phyloP scores from a whole-genome alignment of 2,329 filamentous ascomycete species.

The Neonectria punicea region DNA sequence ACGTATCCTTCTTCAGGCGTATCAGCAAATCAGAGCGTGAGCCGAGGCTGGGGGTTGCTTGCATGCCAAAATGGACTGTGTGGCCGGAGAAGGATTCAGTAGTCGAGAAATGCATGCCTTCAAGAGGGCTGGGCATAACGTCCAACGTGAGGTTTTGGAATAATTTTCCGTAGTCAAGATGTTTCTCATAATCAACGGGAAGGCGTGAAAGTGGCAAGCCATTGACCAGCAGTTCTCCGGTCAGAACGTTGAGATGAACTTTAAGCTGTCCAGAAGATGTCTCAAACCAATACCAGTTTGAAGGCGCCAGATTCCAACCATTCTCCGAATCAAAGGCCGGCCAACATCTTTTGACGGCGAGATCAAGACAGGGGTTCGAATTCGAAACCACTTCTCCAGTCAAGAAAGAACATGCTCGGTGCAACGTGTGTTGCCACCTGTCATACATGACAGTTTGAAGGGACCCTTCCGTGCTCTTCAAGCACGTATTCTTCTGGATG shows the following conservation, averaged over 20 bases:
- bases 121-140: conserved; percentile 28
- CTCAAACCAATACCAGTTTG: conserved; percentile 21
- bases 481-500: no score
- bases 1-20: conserved; percentile 28
- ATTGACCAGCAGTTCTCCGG: conserved; percentile 26
- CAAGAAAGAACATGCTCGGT: conserved; percentile 10
- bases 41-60: no score
- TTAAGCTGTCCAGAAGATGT: neutral
- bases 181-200: no score
- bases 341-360: conserved; percentile 29
- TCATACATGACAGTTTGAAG: conserved; percentile 11
- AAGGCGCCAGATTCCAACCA: conserved; percentile 10
- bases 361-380: no score
- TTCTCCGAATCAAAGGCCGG: conserved; percentile 9
- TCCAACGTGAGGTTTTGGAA: conserved; percentile 15
- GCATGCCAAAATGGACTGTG: conserved; percentile 42
- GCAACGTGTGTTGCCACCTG: conserved; percentile 18
- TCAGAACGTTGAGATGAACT: conserved; percentile 27
- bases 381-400: neutral
- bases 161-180: no score
- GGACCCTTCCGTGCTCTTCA: no score
- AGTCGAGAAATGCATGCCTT: conserved; percentile 52
- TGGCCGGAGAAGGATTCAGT: conserved; percentile 45
- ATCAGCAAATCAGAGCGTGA: no score
- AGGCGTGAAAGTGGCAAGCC: conserved; percentile 17